Evolutionary conservation across 139 green algal genomes (phyloP).

Genomic region (Ettlia oleoabundans): DNA sequence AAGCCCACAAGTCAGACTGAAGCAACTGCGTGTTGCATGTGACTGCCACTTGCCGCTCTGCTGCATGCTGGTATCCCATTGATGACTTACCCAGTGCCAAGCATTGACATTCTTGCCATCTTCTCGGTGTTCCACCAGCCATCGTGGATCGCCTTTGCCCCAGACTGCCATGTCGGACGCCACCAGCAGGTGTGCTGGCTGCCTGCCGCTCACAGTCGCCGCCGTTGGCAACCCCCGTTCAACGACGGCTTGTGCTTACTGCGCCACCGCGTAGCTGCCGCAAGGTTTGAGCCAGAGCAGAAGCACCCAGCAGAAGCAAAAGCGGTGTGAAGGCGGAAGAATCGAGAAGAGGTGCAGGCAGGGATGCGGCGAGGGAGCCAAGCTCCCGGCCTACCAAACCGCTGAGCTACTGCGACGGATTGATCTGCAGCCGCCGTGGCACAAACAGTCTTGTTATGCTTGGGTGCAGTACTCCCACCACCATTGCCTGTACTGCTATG

Average conservation of each 20-base stretch:
- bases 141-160: conserved; percentile 17
- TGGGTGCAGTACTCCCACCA: too few species aligned
- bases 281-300: too few species aligned
- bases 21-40: not conserved
- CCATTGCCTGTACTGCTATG: too few species aligned
- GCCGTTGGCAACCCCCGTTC: not conserved
- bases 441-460: too few species aligned
- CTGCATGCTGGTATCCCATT: not conserved
- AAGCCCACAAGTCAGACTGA: not conserved
- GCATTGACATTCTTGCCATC: conserved; percentile 22
- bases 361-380: too few species aligned
- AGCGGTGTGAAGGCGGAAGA: too few species aligned
- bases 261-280: not conserved
- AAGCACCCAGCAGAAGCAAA: too few species aligned
- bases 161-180: not conserved
- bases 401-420: too few species aligned
- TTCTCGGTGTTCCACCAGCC: not conserved
- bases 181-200: not conserved
- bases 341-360: too few species aligned
- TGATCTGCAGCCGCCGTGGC: too few species aligned
- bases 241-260: not conserved
- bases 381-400: too few species aligned
- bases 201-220: not conserved
- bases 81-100: conserved; percentile 29
- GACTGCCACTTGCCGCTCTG: not conserved